These are phyloP conservation scores for Calonectria crousiana DNA, from an alignment of 2,329 filamentous ascomycete genomes.

Conservation along the genomic window DNA sequence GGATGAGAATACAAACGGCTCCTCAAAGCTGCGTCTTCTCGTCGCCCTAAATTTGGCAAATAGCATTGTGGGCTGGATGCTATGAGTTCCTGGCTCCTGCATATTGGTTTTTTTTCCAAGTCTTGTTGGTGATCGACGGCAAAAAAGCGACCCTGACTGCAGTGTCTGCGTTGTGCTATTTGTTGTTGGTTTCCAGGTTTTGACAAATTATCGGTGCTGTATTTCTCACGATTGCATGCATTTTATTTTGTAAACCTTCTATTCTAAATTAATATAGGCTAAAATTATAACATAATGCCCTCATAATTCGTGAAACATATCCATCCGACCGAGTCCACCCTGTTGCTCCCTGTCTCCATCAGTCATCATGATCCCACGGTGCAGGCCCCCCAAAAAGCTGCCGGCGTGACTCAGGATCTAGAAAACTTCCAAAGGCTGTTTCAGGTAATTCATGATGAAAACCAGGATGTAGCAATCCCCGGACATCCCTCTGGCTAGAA, in stretches of 20 bases:
- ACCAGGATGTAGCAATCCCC: not conserved
- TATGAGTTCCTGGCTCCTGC: not conserved
- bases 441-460: not conserved
- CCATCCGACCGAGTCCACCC: not conserved
- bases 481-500: not conserved
- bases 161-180: not conserved
- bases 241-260: not conserved
- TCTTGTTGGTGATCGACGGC: not conserved
- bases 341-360: not conserved
- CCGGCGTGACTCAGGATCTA: not conserved
- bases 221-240: not conserved
- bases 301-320: not conserved
- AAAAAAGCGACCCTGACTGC: fast-evolving
- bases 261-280: not conserved
- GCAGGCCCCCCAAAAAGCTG: not conserved
- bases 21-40: not conserved
- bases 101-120: not conserved
- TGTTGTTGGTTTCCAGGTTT: not conserved
- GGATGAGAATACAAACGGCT: not conserved
- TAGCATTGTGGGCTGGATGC: not conserved
- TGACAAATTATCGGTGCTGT: not conserved
- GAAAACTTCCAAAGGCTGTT: not conserved
- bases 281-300: not conserved
- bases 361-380: not conserved
- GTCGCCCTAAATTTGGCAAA: fast-evolving